Conservation (phyloP, 768 basidiomycete species). For the Ramaria rubella region DNA sequence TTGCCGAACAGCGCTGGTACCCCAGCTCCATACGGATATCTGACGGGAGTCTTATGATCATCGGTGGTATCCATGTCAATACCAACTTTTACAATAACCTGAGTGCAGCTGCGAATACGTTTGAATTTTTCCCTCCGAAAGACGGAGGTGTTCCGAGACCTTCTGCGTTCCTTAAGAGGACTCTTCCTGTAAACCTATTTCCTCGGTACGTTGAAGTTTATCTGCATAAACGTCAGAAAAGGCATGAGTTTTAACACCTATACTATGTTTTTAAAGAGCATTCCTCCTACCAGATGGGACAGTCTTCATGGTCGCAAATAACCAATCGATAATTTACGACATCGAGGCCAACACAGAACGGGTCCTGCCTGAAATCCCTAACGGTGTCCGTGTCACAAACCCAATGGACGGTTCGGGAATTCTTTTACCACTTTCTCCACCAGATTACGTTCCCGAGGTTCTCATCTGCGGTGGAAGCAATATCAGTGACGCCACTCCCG, state of each 20-base stretch:
- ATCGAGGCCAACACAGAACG: constrained; percentile 29
- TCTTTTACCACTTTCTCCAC: constrained; percentile 26
- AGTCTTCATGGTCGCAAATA: constrained; percentile 59
- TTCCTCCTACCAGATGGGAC: constrained; percentile 46
- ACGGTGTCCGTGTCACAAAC: constrained; percentile 30
- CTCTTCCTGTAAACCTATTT: background rate
- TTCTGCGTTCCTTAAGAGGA: constrained; percentile 6
- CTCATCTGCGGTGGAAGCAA: constrained; percentile 28
- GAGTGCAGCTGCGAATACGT: constrained; percentile 25
- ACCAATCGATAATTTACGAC: constrained; percentile 42
- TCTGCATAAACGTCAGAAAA: background rate
- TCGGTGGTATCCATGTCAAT: constrained; percentile 35
- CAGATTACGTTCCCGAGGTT: constrained; percentile 23
- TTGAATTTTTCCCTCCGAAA: constrained; percentile 29
- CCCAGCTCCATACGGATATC: constrained; percentile 12
- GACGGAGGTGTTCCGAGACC: constrained; percentile 19
- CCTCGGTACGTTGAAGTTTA: constrained; percentile 1
- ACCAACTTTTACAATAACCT: constrained; percentile 24
- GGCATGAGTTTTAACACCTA: background rate
- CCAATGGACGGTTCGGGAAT: constrained; percentile 24
- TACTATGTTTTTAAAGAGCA: constrained; percentile 2
- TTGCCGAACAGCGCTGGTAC: constrained; percentile 37
- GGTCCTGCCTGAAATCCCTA: constrained; percentile 30
- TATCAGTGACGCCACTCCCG: constrained; percentile 14
- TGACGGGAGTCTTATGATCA: constrained; percentile 37